These are phyloP conservation scores for Cladobotryum protrusum DNA, from an alignment of 2,329 filamentous ascomycete genomes.

Conservation along the genomic window DNA sequence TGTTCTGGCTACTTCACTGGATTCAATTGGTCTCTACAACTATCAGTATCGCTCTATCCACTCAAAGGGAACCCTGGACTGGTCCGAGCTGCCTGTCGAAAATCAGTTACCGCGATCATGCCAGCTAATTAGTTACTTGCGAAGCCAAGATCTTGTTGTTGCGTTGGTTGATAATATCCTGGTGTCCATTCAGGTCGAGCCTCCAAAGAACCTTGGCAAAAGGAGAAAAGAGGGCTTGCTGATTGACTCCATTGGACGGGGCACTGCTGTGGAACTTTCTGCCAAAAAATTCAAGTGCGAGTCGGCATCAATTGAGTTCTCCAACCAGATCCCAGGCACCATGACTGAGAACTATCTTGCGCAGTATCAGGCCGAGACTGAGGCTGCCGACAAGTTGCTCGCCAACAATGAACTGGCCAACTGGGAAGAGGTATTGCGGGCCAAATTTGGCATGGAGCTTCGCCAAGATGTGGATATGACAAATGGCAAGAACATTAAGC, in stretches of 20 bases:
- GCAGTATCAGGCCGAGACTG: constrained; percentile 38
- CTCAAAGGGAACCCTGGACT: constrained; percentile 39
- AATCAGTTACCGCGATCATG: constrained; percentile 30
- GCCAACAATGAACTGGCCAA: constrained; percentile 37
- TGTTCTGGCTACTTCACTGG: constrained; percentile 53
- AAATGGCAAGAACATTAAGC: constrained; percentile 15
- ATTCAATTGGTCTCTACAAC: constrained; percentile 59
- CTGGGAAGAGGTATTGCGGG: constrained; percentile 46
- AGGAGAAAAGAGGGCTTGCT: constrained; percentile 57
- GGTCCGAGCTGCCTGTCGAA: constrained; percentile 35
- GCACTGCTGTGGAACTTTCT: constrained; percentile 36
- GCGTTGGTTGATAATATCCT: constrained; percentile 58
- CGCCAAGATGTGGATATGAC: constrained; percentile 14
- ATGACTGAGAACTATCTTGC: constrained; percentile 44
- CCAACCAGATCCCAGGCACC: constrained; percentile 40
- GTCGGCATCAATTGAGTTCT: constrained; percentile 27
- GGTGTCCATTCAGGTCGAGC: constrained; percentile 63
- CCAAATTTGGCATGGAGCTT: constrained; percentile 42
- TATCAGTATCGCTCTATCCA: constrained; percentile 60
- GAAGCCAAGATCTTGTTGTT: constrained; percentile 59
- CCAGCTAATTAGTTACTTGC: constrained; percentile 54
- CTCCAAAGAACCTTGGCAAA: constrained; percentile 48
- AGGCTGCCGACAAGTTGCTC: constrained; percentile 43
- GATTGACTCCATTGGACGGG: constrained; percentile 68
- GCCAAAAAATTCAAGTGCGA: constrained; percentile 28